phyloP scores from a whole-genome alignment of 2,329 filamentous ascomycete species.

The Microsporum audouinii region DNA sequence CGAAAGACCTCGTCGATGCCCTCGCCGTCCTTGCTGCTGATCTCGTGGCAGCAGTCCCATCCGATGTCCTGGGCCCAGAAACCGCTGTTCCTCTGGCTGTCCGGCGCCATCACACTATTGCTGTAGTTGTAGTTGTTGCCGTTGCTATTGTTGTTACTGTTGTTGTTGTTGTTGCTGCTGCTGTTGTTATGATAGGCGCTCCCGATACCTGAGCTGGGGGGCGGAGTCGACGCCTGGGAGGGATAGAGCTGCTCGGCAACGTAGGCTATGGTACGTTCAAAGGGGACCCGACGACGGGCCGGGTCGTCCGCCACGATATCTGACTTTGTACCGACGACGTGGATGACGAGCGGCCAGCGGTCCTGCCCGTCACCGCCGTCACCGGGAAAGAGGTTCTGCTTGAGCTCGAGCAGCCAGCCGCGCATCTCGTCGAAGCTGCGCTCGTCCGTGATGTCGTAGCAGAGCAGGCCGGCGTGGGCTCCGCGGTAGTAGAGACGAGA shows the following conservation, averaged over 20 bases:
- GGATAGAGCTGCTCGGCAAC: slow-evolving; percentile 84
- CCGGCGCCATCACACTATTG: slow-evolving; percentile 14
- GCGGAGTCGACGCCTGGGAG: slow-evolving; percentile 54
- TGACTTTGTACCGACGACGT: slow-evolving; percentile 89
- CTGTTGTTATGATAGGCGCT: slow-evolving; percentile 17
- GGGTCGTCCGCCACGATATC: slow-evolving; percentile 84
- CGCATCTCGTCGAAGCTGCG: slow-evolving; percentile 85
- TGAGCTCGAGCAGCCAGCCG: slow-evolving; percentile 75
- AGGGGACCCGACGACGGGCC: slow-evolving; percentile 67
- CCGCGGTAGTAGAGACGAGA: slow-evolving; percentile 93
- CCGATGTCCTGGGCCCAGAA: slow-evolving; percentile 82
- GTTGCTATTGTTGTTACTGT: slow-evolving; percentile 8
- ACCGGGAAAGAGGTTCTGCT: slow-evolving; percentile 50
- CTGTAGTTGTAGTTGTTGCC: slow-evolving; percentile 20
- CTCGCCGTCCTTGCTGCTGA: slow-evolving; percentile 85
- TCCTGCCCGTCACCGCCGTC: slow-evolving; percentile 31
- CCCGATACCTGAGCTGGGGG: slow-evolving; percentile 46
- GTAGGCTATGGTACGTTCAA: slow-evolving; percentile 91
- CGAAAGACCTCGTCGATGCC: slow-evolving; percentile 95
- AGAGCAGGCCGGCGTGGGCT: slow-evolving; percentile 84
- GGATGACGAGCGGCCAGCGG: slow-evolving; percentile 61
- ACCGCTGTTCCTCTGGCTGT: slow-evolving; percentile 37
- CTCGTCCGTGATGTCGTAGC: slow-evolving; percentile 85
- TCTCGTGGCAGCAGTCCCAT: slow-evolving; percentile 96
- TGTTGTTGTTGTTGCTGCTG: slow-evolving; percentile 5